phyloP scores from a whole-genome alignment of 441 rosid species.

The Capsella rubella region DNA sequence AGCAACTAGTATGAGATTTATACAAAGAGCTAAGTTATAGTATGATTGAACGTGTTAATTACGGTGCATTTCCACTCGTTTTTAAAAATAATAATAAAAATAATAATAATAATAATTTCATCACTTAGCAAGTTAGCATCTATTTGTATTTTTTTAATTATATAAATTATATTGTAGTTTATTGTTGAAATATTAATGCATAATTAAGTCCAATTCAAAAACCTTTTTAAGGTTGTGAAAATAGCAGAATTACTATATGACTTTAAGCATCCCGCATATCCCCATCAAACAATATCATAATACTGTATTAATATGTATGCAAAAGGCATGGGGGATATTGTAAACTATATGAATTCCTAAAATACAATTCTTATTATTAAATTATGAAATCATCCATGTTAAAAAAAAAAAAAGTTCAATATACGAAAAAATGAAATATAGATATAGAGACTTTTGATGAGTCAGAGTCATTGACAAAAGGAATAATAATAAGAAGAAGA shows the following conservation, averaged over 20 bases:
- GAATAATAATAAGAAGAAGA: conserved; percentile 7
- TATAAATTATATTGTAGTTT: neutral
- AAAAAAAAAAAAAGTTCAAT: neutral
- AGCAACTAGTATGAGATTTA: too few species aligned
- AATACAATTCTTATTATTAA: neutral
- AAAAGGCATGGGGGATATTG: neutral
- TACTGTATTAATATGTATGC: neutral
- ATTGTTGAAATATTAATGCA: neutral
- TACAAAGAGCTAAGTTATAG: too few species aligned
- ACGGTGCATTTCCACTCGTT: neutral
- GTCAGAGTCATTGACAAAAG: conserved; percentile 27
- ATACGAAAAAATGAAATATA: neutral
- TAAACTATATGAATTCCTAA: conserved; percentile 5
- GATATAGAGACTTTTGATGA: neutral
- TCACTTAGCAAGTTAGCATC: neutral
- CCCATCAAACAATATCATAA: neutral
- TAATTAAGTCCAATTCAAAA: neutral
- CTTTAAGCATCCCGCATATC: neutral
- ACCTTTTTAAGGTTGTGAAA: neutral
- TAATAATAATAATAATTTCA: too few species aligned
- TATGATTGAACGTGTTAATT: neutral
- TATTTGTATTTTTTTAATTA: neutral
- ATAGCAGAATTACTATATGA: neutral
- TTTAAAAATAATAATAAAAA: neutral
- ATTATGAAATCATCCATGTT: neutral